A percentile compares a stretch with the other conserved stretches of the same genome.
Conservation (phyloP, 345 rosid genomes). For the Bretschneidera sinensis region DNA sequence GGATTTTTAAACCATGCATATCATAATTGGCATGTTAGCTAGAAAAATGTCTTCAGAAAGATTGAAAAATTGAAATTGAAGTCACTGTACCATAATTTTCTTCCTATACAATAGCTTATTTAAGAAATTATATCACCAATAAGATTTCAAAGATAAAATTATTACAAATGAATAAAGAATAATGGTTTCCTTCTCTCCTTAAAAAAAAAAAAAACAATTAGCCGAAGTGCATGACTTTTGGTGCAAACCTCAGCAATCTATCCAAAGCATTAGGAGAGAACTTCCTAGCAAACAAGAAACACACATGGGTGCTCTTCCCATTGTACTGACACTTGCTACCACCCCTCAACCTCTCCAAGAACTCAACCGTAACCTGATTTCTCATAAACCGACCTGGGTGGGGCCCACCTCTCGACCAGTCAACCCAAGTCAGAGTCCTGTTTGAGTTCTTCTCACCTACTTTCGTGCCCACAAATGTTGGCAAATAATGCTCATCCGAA, state of each 20-base stretch:
- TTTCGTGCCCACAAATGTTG: conserved; percentile 51
- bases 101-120: no score
- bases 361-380: conserved; percentile 38
- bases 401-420: conserved; percentile 75
- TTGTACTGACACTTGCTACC: conserved; percentile 45
- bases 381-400: conserved; percentile 56
- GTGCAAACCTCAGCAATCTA: conserved; percentile 57
- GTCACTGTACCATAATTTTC: no score
- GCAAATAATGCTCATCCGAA: conserved; percentile 76
- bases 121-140: no score
- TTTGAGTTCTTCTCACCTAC: conserved; percentile 44
- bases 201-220: background rate
- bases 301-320: conserved; percentile 44
- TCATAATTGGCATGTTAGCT: no score
- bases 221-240: conserved; percentile 39
- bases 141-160: no score
- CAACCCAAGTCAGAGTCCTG: conserved; percentile 74
- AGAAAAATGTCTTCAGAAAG: no score
- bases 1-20: no score
- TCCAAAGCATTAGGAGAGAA: conserved; percentile 52
- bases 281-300: conserved; percentile 80
- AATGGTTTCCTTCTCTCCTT: background rate
- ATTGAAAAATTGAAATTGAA: no score
- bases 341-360: conserved; percentile 51
- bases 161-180: conserved; percentile 4